Evolutionary conservation across 345 rosid species (phyloP).

Genomic region (Kandelia obovata): DNA sequence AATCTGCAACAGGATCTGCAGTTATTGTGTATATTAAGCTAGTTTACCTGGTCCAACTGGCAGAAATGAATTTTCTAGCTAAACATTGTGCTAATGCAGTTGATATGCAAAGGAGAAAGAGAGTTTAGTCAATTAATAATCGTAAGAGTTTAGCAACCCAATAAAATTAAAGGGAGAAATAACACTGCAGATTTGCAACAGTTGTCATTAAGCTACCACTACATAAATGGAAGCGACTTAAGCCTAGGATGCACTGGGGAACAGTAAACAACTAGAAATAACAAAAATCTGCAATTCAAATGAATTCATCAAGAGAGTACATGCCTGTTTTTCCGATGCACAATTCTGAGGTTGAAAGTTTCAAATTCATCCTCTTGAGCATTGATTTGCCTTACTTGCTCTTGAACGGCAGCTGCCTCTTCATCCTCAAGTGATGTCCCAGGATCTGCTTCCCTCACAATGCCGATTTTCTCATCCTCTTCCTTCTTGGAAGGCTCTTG

Average conservation of each 20-base stretch:
- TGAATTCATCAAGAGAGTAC: constrained; percentile 17
- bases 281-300: constrained; percentile 1
- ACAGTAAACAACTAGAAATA: constrained; percentile 13
- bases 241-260: background rate
- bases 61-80: too few relatives aligned
- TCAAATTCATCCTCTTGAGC: constrained; percentile 98
- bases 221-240: background rate
- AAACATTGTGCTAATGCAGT: too few relatives aligned
- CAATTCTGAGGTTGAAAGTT: constrained; percentile 93
- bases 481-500: constrained; percentile 50
- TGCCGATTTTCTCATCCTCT: constrained; percentile 48
- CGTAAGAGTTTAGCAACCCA: too few relatives aligned
- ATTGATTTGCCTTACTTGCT: constrained; percentile 96
- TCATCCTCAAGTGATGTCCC: constrained; percentile 81
- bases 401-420: constrained; percentile 92
- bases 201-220: too few relatives aligned
- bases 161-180: too few relatives aligned
- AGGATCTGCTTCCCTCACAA: constrained; percentile 63
- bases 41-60: too few relatives aligned
- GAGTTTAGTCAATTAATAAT: too few relatives aligned
- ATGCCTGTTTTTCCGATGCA: constrained; percentile 96
- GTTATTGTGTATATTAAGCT: too few relatives aligned
- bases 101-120: too few relatives aligned
- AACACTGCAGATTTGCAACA: too few relatives aligned
- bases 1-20: too few relatives aligned